These are phyloP conservation scores for Malus hybrid DNA, from an alignment of 331 rosid genomes.

Conservation along the genomic window DNA sequence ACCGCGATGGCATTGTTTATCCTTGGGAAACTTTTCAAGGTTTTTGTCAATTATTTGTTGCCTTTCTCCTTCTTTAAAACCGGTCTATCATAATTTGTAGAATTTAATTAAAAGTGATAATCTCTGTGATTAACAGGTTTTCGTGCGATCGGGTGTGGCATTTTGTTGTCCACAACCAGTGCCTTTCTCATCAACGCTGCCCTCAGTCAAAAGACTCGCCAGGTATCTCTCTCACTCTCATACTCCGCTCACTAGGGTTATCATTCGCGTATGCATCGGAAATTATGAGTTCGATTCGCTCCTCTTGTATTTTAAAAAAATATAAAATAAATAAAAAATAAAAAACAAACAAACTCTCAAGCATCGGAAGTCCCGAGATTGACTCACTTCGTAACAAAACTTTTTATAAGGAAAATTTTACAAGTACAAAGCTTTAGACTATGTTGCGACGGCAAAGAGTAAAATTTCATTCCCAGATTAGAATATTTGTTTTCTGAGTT, in stretches of 20 bases:
- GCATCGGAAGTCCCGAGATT: too few relatives aligned
- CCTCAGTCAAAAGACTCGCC: conserved; percentile 70
- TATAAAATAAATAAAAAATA: too few relatives aligned
- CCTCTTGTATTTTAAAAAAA: too few relatives aligned
- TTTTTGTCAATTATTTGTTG: not conserved
- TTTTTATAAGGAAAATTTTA: not conserved
- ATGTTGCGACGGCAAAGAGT: not conserved
- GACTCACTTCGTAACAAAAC: not conserved
- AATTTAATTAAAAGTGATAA: too few relatives aligned
- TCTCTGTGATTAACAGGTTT: conserved; percentile 40
- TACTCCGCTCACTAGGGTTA: not conserved
- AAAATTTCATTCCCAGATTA: not conserved
- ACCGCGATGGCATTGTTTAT: conserved; percentile 65
- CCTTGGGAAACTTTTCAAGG: conserved; percentile 98
- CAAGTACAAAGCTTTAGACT: not conserved
- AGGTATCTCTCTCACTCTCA: conserved; percentile 22
- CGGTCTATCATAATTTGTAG: too few relatives aligned
- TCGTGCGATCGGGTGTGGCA: conserved; percentile 73
- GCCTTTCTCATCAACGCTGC: conserved; percentile 48
- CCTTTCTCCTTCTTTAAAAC: not conserved
- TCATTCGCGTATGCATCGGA: not conserved
- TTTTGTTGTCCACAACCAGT: conserved; percentile 21
- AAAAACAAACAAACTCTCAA: too few relatives aligned
- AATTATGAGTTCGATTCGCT: too few relatives aligned
- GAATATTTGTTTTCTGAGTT: not conserved